These are phyloP conservation scores for Fistulifera solaris DNA, from an alignment of 108 stramenopile species.

Conservation along the genomic window DNA sequence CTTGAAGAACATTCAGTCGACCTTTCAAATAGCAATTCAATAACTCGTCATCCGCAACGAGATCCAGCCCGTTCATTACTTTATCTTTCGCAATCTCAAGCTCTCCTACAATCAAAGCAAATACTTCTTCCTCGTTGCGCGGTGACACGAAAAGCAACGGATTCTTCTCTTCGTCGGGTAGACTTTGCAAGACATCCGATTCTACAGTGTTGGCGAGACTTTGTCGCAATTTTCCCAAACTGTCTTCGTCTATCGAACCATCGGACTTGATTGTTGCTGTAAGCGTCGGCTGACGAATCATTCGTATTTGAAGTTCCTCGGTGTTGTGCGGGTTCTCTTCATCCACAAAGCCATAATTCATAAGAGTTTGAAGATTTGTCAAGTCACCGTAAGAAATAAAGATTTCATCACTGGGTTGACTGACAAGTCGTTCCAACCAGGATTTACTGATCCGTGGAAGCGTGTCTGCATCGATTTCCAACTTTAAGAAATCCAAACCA, in stretches of 20 bases:
- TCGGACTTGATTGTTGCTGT: slow-evolving; percentile 33
- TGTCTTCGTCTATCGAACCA: slow-evolving; percentile 42
- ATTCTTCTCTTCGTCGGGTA: slow-evolving; percentile 13
- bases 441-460: too few relatives aligned
- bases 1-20: too few relatives aligned
- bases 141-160: slow-evolving; percentile 31
- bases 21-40: too few relatives aligned
- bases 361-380: slow-evolving; percentile 58
- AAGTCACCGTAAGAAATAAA: slow-evolving; percentile 63
- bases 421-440: not conserved
- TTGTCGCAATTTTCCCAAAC: slow-evolving; percentile 36
- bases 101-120: slow-evolving; percentile 51
- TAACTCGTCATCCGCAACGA: too few relatives aligned
- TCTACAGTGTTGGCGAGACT: slow-evolving; percentile 36
- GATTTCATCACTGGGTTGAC: slow-evolving; percentile 25
- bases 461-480: not conserved
- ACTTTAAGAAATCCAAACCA: not conserved
- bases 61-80: slow-evolving; percentile 26
- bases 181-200: slow-evolving; percentile 23
- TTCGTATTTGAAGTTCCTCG: slow-evolving; percentile 41
- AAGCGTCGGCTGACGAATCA: slow-evolving; percentile 41
- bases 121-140: slow-evolving; percentile 53
- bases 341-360: slow-evolving; percentile 62
- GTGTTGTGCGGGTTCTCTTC: slow-evolving; percentile 37
- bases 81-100: slow-evolving; percentile 45